A percentile compares a stretch with the other conserved stretches of the same genome.
These are phyloP conservation scores for Henningerozyma blattae DNA, from an alignment of 805 yeast genomes.

Conservation along the genomic window DNA sequence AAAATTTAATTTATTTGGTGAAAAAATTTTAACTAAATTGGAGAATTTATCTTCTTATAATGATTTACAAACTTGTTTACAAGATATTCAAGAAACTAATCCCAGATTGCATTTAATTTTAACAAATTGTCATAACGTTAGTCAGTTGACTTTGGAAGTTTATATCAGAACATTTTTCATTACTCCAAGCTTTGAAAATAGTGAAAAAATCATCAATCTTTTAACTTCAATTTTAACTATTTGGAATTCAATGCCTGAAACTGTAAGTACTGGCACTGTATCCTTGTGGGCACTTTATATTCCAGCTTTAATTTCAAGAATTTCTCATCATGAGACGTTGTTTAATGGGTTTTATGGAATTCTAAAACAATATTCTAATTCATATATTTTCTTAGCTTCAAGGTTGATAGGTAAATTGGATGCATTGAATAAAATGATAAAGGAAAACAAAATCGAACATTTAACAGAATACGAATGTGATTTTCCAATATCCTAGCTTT, in stretches of 20 bases:
- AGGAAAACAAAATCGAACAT: not conserved
- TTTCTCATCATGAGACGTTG: not conserved
- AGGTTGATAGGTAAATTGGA: not conserved
- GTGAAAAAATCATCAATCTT: not conserved
- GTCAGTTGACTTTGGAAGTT: not conserved
- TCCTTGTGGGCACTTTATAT: not conserved
- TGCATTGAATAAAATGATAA: no score
- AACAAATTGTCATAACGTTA: not conserved
- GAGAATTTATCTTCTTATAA: not conserved
- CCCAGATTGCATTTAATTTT: not conserved
- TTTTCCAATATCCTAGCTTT: not conserved
- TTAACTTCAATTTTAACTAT: no score
- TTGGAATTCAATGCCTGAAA: not conserved
- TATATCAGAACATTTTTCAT: not conserved
- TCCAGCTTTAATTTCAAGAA: not conserved
- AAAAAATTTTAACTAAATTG: not conserved
- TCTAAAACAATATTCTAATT: not conserved
- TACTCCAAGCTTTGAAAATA: not conserved
- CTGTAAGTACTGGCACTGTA: not conserved
- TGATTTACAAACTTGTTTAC: not conserved
- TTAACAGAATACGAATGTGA: not conserved
- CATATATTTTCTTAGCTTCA: not conserved
- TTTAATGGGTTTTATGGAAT: not conserved
- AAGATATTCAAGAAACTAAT: not conserved
- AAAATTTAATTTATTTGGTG: conserved; percentile 3